These are phyloP conservation scores for Mariannaea elegans DNA, from an alignment of 2,329 filamentous ascomycete species.

Conservation along the genomic window DNA sequence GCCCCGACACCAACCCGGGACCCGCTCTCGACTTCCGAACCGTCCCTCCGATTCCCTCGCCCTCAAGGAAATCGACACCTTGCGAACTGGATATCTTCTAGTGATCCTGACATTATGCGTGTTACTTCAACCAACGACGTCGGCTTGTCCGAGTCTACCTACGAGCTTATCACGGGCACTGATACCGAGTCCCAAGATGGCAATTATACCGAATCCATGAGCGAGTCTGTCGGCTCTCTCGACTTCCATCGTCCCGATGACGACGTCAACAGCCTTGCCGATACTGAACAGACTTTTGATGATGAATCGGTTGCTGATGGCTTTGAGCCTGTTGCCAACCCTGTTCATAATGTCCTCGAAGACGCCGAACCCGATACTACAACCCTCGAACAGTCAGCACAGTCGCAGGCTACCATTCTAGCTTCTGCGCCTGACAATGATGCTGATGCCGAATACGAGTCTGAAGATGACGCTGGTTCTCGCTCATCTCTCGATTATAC, in stretches of 20 bases:
- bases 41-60: conserved; percentile 64
- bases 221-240: conserved; percentile 60
- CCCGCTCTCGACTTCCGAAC: conserved; percentile 53
- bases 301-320: conserved; percentile 52
- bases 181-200: conserved; percentile 64
- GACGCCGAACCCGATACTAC: conserved; percentile 23
- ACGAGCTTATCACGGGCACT: conserved; percentile 63
- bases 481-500: conserved; percentile 58
- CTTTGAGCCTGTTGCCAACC: conserved; percentile 29
- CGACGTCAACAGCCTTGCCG: conserved; percentile 61
- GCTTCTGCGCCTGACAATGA: conserved; percentile 23
- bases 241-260: conserved; percentile 60
- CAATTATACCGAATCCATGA: conserved; percentile 56
- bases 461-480: conserved; percentile 53
- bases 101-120: conserved; percentile 66
- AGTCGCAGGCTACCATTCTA: conserved; percentile 22
- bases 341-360: conserved; percentile 7
- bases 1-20: conserved; percentile 21
- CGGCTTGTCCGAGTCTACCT: conserved; percentile 64
- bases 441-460: conserved; percentile 46
- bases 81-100: conserved; percentile 67
- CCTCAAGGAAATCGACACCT: conserved; percentile 64
- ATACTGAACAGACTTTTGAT: conserved; percentile 58
- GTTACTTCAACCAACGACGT: conserved; percentile 56
- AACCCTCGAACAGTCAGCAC: conserved; percentile 18